These are phyloP conservation scores for Allomyces macrogynus DNA, from an alignment of 192 early-diverging fungal species.

Conservation along the genomic window DNA sequence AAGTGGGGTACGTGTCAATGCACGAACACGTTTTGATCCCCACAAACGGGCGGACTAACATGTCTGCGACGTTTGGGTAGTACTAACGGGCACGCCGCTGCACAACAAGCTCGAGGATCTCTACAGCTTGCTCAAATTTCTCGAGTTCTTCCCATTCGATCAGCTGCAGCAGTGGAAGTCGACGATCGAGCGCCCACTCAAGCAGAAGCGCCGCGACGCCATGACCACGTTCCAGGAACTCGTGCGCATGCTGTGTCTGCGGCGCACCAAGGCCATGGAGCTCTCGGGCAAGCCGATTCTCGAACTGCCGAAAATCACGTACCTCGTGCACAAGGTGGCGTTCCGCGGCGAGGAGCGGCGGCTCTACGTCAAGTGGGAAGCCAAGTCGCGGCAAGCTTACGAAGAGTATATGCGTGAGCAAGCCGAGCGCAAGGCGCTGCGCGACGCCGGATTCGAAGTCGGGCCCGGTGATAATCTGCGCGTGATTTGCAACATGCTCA, in stretches of 20 bases:
- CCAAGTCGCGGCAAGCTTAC: neutral
- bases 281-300: neutral
- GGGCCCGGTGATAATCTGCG: neutral
- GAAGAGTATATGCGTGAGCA: neutral
- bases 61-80: no score
- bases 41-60: no score
- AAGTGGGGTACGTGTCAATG: neutral
- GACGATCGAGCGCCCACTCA: conserved; percentile 1
- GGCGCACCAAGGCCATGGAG: conserved; percentile 2
- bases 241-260: conserved; percentile 1
- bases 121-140: neutral
- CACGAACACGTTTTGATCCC: no score
- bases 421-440: neutral
- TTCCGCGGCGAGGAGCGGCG: neutral
- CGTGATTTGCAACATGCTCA: neutral
- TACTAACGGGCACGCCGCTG: no score
- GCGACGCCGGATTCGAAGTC: neutral
- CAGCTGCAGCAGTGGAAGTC: neutral
- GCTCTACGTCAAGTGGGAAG: neutral
- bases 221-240: neutral
- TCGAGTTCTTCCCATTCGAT: neutral
- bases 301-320: neutral
- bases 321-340: neutral
- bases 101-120: conserved; percentile 2
- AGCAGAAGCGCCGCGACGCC: neutral